These are phyloP conservation scores for Pelargonium nanum DNA, from an alignment of 345 rosid species.

Conservation along the genomic window DNA sequence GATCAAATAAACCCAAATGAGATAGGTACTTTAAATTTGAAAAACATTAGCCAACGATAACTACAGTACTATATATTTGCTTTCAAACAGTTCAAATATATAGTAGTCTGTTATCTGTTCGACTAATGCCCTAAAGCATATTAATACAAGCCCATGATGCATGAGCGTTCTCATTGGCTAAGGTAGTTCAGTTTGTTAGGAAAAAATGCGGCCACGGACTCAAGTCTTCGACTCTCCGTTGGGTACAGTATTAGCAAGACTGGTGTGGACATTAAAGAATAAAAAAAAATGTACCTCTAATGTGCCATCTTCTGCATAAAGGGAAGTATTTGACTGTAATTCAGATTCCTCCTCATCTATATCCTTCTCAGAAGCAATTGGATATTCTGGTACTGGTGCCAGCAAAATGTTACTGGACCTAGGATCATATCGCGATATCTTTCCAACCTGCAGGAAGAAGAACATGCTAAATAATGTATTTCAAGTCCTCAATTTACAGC, in stretches of 20 bases:
- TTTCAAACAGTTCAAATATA: too few species aligned
- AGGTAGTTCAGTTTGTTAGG: neutral
- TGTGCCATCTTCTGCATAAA: constrained; percentile 68
- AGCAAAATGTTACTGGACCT: constrained; percentile 43
- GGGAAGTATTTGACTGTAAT: constrained; percentile 32
- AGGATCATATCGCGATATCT: constrained; percentile 46
- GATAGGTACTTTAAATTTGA: too few species aligned
- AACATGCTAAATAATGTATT: constrained; percentile 4
- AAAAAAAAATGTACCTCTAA: constrained; percentile 34
- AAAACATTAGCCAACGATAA: too few species aligned
- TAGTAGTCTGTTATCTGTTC: too few species aligned
- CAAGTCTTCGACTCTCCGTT: too few species aligned
- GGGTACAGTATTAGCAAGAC: too few species aligned
- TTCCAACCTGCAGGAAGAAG: constrained; percentile 60
- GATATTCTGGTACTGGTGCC: constrained; percentile 57
- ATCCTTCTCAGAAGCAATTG: constrained; percentile 28
- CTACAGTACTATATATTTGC: too few species aligned
- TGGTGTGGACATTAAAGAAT: neutral
- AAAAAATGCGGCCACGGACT: neutral
- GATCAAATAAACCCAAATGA: too few species aligned
- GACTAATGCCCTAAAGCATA: neutral
- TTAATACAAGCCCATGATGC: neutral
- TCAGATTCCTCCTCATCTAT: constrained; percentile 31
- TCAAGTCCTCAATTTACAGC: neutral
- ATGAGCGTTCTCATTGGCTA: too few species aligned